phyloP scores from a whole-genome alignment of 2,329 filamentous ascomycete species.

The Xylaria multiplex region DNA sequence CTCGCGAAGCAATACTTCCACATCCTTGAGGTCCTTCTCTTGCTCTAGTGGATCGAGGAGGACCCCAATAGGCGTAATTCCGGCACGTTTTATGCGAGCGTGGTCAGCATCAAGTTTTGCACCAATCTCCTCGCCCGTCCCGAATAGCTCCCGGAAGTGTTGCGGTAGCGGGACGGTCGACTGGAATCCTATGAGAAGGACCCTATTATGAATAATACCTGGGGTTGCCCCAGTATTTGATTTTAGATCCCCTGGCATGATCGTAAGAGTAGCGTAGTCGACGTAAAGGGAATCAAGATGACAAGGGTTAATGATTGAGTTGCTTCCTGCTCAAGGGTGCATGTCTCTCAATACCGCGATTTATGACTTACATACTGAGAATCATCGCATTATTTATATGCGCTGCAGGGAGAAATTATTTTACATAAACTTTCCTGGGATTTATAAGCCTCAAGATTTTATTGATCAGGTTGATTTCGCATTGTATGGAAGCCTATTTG shows the following conservation, averaged over 20 bases:
- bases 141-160: constrained; percentile 26
- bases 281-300: not conserved
- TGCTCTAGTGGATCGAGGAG: constrained; percentile 21
- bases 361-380: not conserved
- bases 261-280: not conserved
- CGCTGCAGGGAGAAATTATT: not conserved
- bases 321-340: not conserved
- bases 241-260: constrained; percentile 11
- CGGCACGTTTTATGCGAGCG: constrained; percentile 30
- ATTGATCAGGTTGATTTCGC: constrained; percentile 15
- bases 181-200: constrained; percentile 29
- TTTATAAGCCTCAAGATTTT: constrained; percentile 30
- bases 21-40: constrained; percentile 23
- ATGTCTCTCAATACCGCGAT: not conserved
- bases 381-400: constrained; percentile 15
- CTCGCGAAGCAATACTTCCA: constrained; percentile 24
- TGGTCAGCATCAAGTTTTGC: constrained; percentile 26
- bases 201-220: constrained; percentile 15
- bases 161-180: constrained; percentile 20
- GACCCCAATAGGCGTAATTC: constrained; percentile 23
- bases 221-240: too few relatives aligned
- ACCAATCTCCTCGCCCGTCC: constrained; percentile 29
- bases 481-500: too few relatives aligned
- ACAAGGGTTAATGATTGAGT: not conserved
- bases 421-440: not conserved